Base-by-base conservation (phyloP, 2,329 filamentous ascomycete genomes). In the Metarhizium rileyi region DNA sequence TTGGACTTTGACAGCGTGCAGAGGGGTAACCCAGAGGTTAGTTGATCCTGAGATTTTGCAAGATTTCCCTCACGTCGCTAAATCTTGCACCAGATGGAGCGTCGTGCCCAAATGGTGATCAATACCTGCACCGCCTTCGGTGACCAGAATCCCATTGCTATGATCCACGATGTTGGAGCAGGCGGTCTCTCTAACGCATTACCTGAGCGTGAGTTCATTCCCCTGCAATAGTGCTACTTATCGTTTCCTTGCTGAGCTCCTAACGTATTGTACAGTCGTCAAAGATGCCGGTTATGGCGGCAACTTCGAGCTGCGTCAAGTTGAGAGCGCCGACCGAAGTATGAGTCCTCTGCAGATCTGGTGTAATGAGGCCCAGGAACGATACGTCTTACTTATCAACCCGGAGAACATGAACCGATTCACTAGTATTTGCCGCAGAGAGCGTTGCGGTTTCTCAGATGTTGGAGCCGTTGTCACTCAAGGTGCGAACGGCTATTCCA, bases 331-430 rank as follows among this genome's bases (percentile, higher is more conserved):
- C 2, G 93, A 97, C 67, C 81, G 77, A 55, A 86, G 88, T 63
- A 91, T 98, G 86, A 95, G 88, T 61, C 93, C 93, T 20, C 79
- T 98, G 51, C 88, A 97, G 64, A 95, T 98, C 44, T 97, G 91
- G 90, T 96, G 93, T 67, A 95, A 91, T 59, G 91, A 97, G 66
- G 89, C 93, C 0, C 93, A 98, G 65, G 93, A 98, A 68, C 80
- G 93, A 65, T 98, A 98, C 61, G 93, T 98, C 7, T 73, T 98
- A 59, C 83, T 94, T 8, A 82, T 98, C 54, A 89, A 90, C 53
- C 80, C 81, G 47, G 84, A 93, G 20, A 77, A 83, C 48, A 78
- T 97, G 61, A 90, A 91, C 59, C 83, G 69, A 74, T 98, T 84
- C 61, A 72, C 73, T 42, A 80, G 72, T 63, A 84, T 84, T 50